Evolutionary conservation across 352 stramenopile species (phyloP).

Genomic region (Phytophthora crassamura): DNA sequence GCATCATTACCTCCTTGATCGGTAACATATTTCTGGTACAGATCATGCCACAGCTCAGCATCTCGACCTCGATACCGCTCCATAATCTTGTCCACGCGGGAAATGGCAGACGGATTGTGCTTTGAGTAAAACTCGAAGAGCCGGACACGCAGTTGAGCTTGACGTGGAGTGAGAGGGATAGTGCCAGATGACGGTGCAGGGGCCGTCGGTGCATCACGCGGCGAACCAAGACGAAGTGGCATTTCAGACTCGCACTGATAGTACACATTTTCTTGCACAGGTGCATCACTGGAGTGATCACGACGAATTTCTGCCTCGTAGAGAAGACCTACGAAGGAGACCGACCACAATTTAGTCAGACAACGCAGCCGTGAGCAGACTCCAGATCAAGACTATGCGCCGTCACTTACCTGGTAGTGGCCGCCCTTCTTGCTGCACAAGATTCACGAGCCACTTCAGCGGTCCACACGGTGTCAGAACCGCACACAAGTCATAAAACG

Average conservation of each 20-base stretch:
- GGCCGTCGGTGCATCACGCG: conserved; percentile 5
- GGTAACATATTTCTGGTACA: conserved; percentile 77
- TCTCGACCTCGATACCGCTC: conserved; percentile 79
- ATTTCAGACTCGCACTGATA: conserved; percentile 76
- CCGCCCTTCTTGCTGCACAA: conserved; percentile 92
- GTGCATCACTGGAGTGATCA: conserved; percentile 33
- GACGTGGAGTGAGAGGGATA: conserved; percentile 25
- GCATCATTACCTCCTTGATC: conserved; percentile 53
- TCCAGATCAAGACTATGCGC: neutral
- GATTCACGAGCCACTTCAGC: conserved; percentile 95
- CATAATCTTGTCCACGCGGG: conserved; percentile 76
- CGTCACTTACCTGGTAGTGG: conserved; percentile 89
- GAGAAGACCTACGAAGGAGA: conserved; percentile 52
- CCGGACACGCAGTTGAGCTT: conserved; percentile 44
- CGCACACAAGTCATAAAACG: conserved; percentile 99
- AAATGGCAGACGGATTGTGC: conserved; percentile 69
- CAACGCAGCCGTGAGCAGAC: neutral
- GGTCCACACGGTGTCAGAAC: conserved; percentile 99
- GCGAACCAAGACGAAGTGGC: conserved; percentile 37
- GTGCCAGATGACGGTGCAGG: neutral
- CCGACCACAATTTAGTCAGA: conserved; percentile 13
- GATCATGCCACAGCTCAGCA: conserved; percentile 76
- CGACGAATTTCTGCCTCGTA: conserved; percentile 77
- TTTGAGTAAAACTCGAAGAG: conserved; percentile 74
- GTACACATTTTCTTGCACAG: conserved; percentile 56